Base-by-base conservation (phyloP, 2,329 filamentous ascomycete genomes). In the Dactylonectria estremocensis region DNA sequence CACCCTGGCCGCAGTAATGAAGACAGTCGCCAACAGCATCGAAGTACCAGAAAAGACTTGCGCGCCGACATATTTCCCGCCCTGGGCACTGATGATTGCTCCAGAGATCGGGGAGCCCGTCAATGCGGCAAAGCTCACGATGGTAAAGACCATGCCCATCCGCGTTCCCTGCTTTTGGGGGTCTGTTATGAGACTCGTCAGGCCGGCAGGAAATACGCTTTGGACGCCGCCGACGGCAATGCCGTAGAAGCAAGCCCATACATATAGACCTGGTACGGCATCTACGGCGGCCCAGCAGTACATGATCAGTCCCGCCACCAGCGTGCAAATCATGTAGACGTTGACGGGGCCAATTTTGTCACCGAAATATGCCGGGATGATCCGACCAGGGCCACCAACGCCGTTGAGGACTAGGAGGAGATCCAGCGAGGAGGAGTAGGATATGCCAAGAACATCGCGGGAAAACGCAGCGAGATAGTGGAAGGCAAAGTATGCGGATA, bases 321-420 rank as follows among this genome's bases (percentile, higher is more conserved):
- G 82, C 0, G 77, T 56, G 18, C 80, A 52, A 9, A 64, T 65
- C 31, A 72, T 59, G 40, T 71, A 73, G 3, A 72, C 70, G 70
- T 88, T 89, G 62, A 89, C 75, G 0, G 85, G 83, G 2, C 88
- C 87, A 5, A 84, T 76, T 59, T 78, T 76, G 80, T 92, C 90
- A 3, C 90, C 89, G 3, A 91, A 71, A 69, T 84, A 81, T 72
- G 86, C 89, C 0, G 89, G 89, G 0, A 90, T 72, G 8, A 91
- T 64, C 0, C 91, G 86, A 16, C 88, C 89, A 3, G 87, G 67
- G 5, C 88, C 68, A 1, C 90, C 89, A n/a, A 90, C 82, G 22
- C 87, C 89, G 77, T 92, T 93, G 75, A 92, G 81, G 13, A 92
- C 81, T 16, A 92, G 83, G 11, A 93, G 81, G 10, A 92, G 78